Conservation (phyloP, 768 basidiomycete species). For the Leccinellum luteum region DNA sequence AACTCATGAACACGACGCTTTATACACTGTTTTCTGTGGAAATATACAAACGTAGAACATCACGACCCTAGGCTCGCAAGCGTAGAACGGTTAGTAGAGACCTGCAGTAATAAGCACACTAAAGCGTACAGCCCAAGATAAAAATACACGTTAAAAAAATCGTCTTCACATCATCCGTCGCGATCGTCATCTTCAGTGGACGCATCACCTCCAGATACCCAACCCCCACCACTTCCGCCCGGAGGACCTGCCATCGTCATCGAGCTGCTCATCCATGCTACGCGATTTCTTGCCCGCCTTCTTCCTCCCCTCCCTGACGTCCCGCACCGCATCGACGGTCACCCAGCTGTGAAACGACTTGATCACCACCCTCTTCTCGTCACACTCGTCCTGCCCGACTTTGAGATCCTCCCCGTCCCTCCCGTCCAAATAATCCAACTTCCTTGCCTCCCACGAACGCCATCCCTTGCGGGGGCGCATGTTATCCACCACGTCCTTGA, state of each 20-base stretch:
- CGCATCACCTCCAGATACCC: slow-evolving; percentile 48
- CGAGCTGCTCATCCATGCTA: slow-evolving; percentile 33
- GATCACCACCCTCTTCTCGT: slow-evolving; percentile 64
- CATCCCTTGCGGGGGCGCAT: slow-evolving; percentile 74
- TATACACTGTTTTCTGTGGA: slow-evolving; percentile 14
- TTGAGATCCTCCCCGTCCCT: slow-evolving; percentile 65
- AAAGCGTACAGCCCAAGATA: slow-evolving; percentile 29
- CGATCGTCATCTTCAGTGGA: slow-evolving; percentile 47
- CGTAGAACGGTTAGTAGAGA: slow-evolving; percentile 12
- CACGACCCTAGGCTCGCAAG: slow-evolving; percentile 16
- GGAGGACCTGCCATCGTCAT: slow-evolving; percentile 23
- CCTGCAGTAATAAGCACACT: slow-evolving; percentile 13
- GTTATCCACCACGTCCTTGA: slow-evolving; percentile 56
- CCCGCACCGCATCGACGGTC: slow-evolving; percentile 73
- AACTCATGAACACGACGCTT: slow-evolving; percentile 2
- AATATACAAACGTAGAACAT: slow-evolving; percentile 15
- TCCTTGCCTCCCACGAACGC: slow-evolving; percentile 70
- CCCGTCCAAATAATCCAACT: slow-evolving; percentile 67
- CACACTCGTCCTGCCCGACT: slow-evolving; percentile 80
- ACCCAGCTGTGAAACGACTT: slow-evolving; percentile 89
- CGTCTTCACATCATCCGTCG: slow-evolving; percentile 60
- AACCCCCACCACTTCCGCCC: slow-evolving; percentile 35
- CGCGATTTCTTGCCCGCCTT: slow-evolving; percentile 48
- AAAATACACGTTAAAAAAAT: slow-evolving; percentile 23
- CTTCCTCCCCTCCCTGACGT: slow-evolving; percentile 59